These are phyloP conservation scores for Phytomonas sp. DNA, from an alignment of 208 protist species.

Conservation along the genomic window DNA sequence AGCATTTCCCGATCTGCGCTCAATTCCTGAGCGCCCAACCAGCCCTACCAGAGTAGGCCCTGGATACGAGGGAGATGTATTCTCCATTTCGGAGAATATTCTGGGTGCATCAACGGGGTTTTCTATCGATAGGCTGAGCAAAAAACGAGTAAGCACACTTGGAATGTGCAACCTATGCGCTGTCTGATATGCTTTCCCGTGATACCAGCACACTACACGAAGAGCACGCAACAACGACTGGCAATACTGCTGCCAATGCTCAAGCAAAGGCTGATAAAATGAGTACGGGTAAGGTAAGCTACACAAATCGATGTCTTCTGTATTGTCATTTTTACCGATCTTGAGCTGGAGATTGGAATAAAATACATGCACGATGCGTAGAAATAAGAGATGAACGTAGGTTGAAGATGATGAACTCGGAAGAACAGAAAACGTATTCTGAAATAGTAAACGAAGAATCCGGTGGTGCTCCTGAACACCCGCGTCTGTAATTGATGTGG, in stretches of 20 bases:
- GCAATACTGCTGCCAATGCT: constrained; percentile 37
- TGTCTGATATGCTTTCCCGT: constrained; percentile 36
- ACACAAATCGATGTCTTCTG: constrained; percentile 5
- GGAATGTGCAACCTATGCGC: constrained; percentile 39
- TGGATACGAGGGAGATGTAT: not conserved
- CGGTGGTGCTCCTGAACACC: not conserved
- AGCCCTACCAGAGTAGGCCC: not conserved
- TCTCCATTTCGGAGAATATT: not conserved
- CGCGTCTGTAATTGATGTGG: not conserved
- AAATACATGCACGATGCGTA: constrained; percentile 52
- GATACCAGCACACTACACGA: constrained; percentile 40
- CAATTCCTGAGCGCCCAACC: not conserved
- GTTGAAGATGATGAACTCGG: constrained; percentile 28
- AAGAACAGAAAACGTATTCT: constrained; percentile 20
- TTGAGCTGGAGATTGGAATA: constrained; percentile 13
- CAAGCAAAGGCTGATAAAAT: constrained; percentile 17
- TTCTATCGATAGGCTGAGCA: not conserved
- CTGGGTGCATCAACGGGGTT: not conserved
- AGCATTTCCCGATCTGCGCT: not conserved
- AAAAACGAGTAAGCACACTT: not conserved
- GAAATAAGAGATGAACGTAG: constrained; percentile 53
- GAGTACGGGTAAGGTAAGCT: not conserved
- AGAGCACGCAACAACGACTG: constrained; percentile 42
- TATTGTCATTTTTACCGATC: constrained; percentile 9
- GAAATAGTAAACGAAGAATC: not conserved